A percentile compares a stretch with the other conserved stretches of the same genome.
Evolutionary conservation across 2,329 filamentous ascomycete species (phyloP).

Genomic region (Fusarium sp.): DNA sequence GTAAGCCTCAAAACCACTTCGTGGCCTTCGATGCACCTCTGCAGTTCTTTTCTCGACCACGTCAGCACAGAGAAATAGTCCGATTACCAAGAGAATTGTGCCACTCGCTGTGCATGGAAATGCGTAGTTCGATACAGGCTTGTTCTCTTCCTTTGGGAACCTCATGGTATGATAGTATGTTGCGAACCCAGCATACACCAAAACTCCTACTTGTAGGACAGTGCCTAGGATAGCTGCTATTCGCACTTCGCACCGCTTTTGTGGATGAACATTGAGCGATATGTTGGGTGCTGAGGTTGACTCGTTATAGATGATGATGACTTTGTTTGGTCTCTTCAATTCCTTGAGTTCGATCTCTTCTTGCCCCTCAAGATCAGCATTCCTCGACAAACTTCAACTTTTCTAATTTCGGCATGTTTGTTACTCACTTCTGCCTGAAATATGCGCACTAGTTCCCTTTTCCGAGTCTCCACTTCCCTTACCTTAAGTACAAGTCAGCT

Average conservation of each 20-base stretch:
- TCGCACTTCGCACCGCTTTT: neutral
- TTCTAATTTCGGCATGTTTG: too few species aligned
- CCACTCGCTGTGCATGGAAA: neutral
- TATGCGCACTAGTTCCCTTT: neutral
- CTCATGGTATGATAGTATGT: neutral
- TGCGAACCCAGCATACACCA: neutral
- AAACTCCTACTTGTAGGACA: neutral
- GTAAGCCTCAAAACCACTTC: neutral
- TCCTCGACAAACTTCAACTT: too few species aligned
- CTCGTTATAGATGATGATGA: neutral
- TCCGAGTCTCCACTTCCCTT: neutral
- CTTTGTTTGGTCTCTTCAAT: neutral
- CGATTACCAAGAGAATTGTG: neutral
- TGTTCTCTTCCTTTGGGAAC: neutral
- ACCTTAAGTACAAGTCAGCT: neutral
- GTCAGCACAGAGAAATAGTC: neutral
- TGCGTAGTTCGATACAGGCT: accelerated
- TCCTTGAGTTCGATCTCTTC: neutral
- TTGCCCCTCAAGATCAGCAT: too few species aligned
- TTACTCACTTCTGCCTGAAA: too few species aligned
- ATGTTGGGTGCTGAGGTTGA: neutral
- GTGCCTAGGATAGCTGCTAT: neutral
- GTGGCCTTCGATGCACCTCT: neutral
- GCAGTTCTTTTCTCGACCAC: neutral
- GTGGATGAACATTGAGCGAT: neutral